A percentile compares a stretch with the other conserved stretches of the same genome.
Conservation (phyloP, 169 alveolate genomes). For the Babesia bovis region DNA sequence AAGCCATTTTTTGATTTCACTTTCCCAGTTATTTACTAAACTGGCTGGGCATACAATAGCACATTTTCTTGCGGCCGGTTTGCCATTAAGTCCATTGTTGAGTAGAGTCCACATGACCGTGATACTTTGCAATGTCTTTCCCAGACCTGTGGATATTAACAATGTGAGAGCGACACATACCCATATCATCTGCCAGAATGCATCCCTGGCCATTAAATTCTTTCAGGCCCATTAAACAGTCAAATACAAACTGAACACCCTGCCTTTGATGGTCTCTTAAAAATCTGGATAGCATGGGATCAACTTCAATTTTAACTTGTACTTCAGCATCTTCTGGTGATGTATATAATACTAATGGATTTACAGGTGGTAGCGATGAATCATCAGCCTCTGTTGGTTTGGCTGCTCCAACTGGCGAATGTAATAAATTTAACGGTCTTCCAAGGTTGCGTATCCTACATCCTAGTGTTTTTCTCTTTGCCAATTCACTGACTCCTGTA, state of each 20-base stretch:
- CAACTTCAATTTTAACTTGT: conserved; percentile 69
- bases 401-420: conserved; percentile 49
- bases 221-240: conserved; percentile 88
- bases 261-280: conserved; percentile 86
- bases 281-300: conserved; percentile 74
- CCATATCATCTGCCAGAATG: conserved; percentile 91
- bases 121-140: conserved; percentile 88
- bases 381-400: conserved; percentile 7
- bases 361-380: conserved; percentile 43
- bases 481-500: conserved; percentile 72
- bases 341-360: conserved; percentile 73
- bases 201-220: conserved; percentile 87
- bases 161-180: conserved; percentile 18
- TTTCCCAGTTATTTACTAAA: conserved; percentile 90
- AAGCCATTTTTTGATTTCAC: conserved; percentile 91
- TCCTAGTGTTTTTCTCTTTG: conserved; percentile 79
- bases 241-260: conserved; percentile 88
- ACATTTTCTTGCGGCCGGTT: conserved; percentile 86
- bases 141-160: conserved; percentile 70
- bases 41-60: conserved; percentile 92
- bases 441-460: conserved; percentile 61
- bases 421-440: conserved; percentile 31
- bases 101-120: conserved; percentile 87
- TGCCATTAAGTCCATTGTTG: conserved; percentile 82
- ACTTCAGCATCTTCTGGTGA: conserved; percentile 73